phyloP scores from a whole-genome alignment of 2,329 filamentous ascomycete species.

The Diaporthe ampelina region DNA sequence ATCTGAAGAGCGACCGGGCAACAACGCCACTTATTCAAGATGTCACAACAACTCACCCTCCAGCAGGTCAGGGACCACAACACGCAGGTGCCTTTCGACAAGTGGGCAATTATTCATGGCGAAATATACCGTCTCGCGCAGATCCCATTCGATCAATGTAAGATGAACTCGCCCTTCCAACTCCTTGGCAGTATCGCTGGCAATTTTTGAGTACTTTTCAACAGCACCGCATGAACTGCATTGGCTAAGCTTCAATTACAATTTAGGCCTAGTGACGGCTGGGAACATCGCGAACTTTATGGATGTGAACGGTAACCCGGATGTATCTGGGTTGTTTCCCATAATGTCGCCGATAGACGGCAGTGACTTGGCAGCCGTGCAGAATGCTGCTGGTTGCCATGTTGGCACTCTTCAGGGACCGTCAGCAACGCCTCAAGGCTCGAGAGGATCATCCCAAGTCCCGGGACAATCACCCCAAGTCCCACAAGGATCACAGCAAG shows the following conservation, averaged over 20 bases:
- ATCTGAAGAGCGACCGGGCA: not conserved
- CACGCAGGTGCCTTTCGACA: not conserved
- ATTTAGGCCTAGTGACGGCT: fast-evolving
- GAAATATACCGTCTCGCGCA: not conserved
- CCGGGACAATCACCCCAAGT: too few relatives aligned
- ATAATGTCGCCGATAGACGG: too few relatives aligned
- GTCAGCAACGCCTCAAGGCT: not conserved
- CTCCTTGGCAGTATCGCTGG: not conserved
- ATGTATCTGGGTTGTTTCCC: not conserved
- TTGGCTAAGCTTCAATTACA: not conserved
- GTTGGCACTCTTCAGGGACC: not conserved
- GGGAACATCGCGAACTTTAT: too few relatives aligned
- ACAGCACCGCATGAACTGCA: not conserved
- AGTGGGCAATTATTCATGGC: not conserved
- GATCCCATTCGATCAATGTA: not conserved
- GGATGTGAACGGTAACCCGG: fast-evolving
- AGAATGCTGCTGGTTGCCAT: not conserved
- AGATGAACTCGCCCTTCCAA: not conserved
- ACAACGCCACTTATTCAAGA: not conserved
- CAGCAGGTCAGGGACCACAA: not conserved
- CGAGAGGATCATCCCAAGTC: too few relatives aligned
- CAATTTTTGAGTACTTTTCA: not conserved
- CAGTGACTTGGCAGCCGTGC: not conserved
- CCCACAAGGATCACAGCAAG: too few relatives aligned
- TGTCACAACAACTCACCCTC: not conserved